Percentiles rank a stretch among this genome's conserved stretches.
These are phyloP conservation scores for Aspergillus sp. DNA, from an alignment of 2,329 filamentous ascomycete genomes.

Conservation along the genomic window DNA sequence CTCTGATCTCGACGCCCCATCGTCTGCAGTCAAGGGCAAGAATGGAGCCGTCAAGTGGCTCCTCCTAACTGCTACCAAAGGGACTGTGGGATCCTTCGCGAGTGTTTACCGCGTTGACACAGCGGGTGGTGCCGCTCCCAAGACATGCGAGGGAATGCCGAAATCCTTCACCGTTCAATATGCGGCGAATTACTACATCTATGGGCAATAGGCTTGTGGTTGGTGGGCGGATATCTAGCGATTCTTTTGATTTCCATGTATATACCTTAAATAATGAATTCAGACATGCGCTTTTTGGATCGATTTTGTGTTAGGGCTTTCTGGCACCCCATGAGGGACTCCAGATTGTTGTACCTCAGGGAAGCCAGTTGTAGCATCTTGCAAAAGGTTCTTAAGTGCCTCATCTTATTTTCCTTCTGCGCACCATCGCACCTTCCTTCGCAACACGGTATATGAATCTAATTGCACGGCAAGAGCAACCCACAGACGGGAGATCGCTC, in stretches of 20 bases:
- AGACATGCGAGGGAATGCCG: conserved; percentile 67
- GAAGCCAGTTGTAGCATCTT: not conserved
- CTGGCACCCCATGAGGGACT: too few species aligned
- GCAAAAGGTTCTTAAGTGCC: not conserved
- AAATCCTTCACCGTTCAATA: conserved; percentile 74
- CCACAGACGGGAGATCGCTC: not conserved
- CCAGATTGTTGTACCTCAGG: not conserved
- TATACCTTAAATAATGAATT: conserved; percentile 4
- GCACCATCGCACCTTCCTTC: not conserved
- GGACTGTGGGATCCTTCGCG: conserved; percentile 63
- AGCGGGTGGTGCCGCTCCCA: conserved; percentile 74
- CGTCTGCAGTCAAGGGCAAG: conserved; percentile 58
- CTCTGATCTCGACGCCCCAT: conserved; percentile 62
- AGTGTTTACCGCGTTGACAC: conserved; percentile 84
- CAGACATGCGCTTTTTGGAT: conserved; percentile 33
- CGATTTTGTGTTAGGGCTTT: not conserved
- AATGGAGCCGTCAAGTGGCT: conserved; percentile 77
- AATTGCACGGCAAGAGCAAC: not conserved
- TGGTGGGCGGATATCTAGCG: not conserved
- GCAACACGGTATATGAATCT: not conserved
- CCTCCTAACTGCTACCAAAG: conserved; percentile 58
- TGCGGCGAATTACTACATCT: conserved; percentile 75
- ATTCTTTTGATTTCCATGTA: conserved; percentile 7
- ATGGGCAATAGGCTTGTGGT: conserved; percentile 26
- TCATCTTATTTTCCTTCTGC: not conserved